Evolutionary conservation across 257 asterid species (phyloP).

Genomic region (Penstemon newberryi): DNA sequence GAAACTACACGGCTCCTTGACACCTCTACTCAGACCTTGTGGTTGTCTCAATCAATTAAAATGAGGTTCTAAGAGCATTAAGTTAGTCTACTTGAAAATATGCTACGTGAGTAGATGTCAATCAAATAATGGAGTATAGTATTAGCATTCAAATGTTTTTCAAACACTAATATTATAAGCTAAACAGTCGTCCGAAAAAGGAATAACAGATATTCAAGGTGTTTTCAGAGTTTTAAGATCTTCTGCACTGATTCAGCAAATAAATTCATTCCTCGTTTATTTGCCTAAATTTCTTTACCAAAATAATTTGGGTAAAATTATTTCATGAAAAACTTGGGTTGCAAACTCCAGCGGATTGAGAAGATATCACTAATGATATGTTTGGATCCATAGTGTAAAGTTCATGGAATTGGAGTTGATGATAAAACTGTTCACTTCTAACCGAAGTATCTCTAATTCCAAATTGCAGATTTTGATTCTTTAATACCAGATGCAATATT

Average conservation of each 20-base stretch:
- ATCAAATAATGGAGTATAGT: conserved; percentile 29
- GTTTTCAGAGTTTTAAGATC: background rate
- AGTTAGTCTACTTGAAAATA: conserved; percentile 17
- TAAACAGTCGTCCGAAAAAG: conserved; percentile 28
- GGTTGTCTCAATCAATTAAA: conserved; percentile 7
- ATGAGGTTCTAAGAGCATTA: conserved; percentile 22
- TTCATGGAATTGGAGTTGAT: conserved; percentile 2
- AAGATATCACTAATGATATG: conserved; percentile 3
- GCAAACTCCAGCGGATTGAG: background rate
- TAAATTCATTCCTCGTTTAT: conserved; percentile 13
- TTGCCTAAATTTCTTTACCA: conserved; percentile 14
- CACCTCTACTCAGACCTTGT: background rate
- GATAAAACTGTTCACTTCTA: background rate
- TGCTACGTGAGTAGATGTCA: conserved; percentile 31
- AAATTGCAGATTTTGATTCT: background rate
- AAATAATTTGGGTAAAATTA: conserved; percentile 4
- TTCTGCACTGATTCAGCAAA: conserved; percentile 21
- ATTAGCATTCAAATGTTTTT: conserved; percentile 17
- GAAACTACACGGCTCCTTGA: too few species aligned
- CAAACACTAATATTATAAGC: conserved; percentile 31
- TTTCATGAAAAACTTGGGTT: background rate
- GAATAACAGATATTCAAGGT: background rate
- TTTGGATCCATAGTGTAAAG: background rate
- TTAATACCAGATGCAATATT: background rate
- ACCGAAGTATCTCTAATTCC: too few species aligned